Evolutionary conservation across 495 filamentous ascomycete genomes (phyloP).

Genomic region (Podospora pseudopauciseta): DNA sequence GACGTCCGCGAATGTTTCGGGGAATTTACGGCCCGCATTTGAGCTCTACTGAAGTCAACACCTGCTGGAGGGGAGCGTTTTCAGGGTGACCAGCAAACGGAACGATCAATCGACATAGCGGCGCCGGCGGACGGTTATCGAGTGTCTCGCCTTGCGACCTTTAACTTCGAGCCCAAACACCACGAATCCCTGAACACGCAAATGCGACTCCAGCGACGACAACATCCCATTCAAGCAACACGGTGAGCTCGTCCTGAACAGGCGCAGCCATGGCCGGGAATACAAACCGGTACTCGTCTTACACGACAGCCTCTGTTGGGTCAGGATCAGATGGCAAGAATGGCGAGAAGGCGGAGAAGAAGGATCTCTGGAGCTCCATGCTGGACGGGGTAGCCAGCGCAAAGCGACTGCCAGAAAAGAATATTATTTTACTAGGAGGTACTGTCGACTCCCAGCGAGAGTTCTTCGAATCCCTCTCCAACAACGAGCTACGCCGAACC

Average conservation of each 20-base stretch:
- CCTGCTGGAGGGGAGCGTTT: background rate
- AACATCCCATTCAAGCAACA: background rate
- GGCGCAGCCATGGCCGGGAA: slow-evolving; percentile 49
- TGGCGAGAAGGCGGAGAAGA: slow-evolving; percentile 67
- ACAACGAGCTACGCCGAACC: slow-evolving; percentile 57
- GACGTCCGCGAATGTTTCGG: slow-evolving; percentile 12
- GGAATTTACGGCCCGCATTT: slow-evolving; percentile 18
- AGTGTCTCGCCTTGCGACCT: background rate
- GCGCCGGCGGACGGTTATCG: background rate
- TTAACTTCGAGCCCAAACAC: background rate
- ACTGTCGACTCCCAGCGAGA: slow-evolving; percentile 85
- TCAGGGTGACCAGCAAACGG: background rate
- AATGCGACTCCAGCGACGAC: slow-evolving; percentile 19
- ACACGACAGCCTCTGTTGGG: slow-evolving; percentile 47
- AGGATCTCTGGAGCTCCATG: slow-evolving; percentile 93
- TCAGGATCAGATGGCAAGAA: slow-evolving; percentile 45
- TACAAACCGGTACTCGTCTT: slow-evolving; percentile 54
- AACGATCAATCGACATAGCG: background rate
- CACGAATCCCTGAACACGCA: slow-evolving; percentile 3
- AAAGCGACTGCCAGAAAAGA: slow-evolving; percentile 90
- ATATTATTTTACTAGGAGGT: slow-evolving; percentile 80
- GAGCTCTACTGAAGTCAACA: background rate
- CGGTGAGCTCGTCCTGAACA: background rate
- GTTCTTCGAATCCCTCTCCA: slow-evolving; percentile 77
- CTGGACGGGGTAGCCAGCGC: slow-evolving; percentile 86